phyloP scores from a whole-genome alignment of 495 filamentous ascomycete genomes.

The Echria macrotheca region DNA sequence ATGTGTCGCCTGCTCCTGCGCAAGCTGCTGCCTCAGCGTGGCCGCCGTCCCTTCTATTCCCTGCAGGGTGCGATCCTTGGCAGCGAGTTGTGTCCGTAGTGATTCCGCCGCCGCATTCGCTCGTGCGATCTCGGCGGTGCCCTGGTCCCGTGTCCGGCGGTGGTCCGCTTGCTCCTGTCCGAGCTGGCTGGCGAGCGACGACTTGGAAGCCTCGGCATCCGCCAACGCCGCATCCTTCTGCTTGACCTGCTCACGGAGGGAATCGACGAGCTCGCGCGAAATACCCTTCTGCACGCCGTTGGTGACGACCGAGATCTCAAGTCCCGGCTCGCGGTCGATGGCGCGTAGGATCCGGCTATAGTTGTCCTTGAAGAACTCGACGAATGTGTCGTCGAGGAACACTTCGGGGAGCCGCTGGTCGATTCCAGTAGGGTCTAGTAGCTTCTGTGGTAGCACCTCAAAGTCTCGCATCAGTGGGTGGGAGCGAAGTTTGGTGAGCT shows the following conservation, averaged over 20 bases:
- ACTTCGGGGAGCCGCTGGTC: conserved; percentile 69
- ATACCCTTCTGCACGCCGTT: conserved; percentile 80
- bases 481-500: conserved; percentile 69
- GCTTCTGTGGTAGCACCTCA: conserved; percentile 72
- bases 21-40: conserved; percentile 55
- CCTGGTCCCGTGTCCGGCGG: conserved; percentile 64
- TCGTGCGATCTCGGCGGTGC: conserved; percentile 53
- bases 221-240: conserved; percentile 64
- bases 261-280: conserved; percentile 78
- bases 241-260: conserved; percentile 69
- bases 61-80: conserved; percentile 57
- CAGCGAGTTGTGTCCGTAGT: conserved; percentile 63
- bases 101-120: conserved; percentile 64
- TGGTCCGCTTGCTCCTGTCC: conserved; percentile 74
- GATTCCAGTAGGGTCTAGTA: conserved; percentile 40
- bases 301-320: conserved; percentile 72
- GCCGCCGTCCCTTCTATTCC: conserved; percentile 59
- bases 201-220: conserved; percentile 58
- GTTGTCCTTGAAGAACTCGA: conserved; percentile 94
- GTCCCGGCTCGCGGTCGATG: conserved; percentile 84
- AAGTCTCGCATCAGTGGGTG: conserved; percentile 86
- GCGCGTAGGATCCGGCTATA: conserved; percentile 80
- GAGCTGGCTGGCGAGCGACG: conserved; percentile 63
- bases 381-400: conserved; percentile 78
- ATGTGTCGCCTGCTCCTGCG: conserved; percentile 64